These are phyloP conservation scores for Rhodamnia rubescens DNA, from an alignment of 345 rosid genomes.

Conservation along the genomic window DNA sequence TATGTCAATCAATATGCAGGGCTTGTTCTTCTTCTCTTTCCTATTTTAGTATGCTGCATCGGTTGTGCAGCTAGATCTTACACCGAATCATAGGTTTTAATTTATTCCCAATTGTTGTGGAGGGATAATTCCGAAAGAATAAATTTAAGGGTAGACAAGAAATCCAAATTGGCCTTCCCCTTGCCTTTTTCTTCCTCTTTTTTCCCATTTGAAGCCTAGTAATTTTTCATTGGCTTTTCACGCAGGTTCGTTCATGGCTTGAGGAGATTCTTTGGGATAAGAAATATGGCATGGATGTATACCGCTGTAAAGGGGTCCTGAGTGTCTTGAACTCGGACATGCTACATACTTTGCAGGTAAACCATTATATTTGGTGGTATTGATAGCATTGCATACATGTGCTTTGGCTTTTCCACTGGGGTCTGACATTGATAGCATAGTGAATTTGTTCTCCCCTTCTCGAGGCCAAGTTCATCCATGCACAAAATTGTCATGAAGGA, in stretches of 20 bases:
- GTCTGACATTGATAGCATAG: neutral
- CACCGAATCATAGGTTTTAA: neutral
- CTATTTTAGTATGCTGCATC: neutral
- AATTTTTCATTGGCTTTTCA: neutral
- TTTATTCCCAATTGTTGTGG: neutral
- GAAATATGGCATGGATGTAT: conserved; percentile 62
- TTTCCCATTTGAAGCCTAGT: neutral
- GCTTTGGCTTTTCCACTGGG: neutral
- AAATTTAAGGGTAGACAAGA: neutral
- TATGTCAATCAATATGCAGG: neutral
- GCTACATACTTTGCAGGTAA: conserved; percentile 88
- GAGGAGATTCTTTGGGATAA: conserved; percentile 96
- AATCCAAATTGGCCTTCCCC: neutral
- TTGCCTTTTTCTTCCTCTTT: neutral
- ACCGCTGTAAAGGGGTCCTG: conserved; percentile 91
- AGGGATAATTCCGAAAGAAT: neutral
- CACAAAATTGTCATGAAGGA: neutral
- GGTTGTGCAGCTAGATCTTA: neutral
- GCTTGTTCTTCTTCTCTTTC: neutral
- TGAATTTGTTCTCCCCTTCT: neutral
- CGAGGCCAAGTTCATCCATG: neutral
- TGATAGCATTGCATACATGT: neutral
- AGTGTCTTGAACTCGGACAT: conserved; percentile 50
- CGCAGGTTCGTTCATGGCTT: conserved; percentile 68
- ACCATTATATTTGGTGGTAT: neutral